These are phyloP conservation scores for Cytospora leucostoma DNA, from an alignment of 2,329 filamentous ascomycete genomes.

Conservation along the genomic window DNA sequence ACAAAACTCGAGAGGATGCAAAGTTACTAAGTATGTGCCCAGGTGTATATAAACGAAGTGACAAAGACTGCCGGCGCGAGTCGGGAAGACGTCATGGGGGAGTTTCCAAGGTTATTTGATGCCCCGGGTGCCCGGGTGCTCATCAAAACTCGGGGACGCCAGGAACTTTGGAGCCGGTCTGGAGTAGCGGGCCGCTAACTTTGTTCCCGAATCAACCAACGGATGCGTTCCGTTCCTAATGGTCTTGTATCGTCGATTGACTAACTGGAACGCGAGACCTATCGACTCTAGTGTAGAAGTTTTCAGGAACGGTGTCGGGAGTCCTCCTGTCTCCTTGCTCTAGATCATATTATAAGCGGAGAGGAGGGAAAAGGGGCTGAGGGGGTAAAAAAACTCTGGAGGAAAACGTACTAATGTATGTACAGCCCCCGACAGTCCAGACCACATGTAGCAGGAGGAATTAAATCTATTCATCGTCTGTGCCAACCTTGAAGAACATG, in stretches of 20 bases:
- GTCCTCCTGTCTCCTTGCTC: not conserved
- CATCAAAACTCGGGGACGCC: not conserved
- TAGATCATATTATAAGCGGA: not conserved
- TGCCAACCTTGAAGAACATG: not conserved
- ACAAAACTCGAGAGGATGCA: not conserved
- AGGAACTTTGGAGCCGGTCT: not conserved
- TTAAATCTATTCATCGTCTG: constrained; percentile 1
- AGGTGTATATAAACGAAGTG: not conserved
- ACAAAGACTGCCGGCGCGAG: not conserved
- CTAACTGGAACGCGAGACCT: not conserved
- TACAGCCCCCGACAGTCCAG: not conserved
- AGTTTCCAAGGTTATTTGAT: not conserved
- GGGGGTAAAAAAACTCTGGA: not conserved
- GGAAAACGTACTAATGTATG: too few species aligned
- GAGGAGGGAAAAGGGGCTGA: not conserved
- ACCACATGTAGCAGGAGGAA: not conserved
- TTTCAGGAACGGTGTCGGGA: not conserved
- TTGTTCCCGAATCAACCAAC: not conserved
- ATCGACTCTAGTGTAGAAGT: not conserved
- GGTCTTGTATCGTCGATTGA: too few species aligned
- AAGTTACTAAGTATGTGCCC: not conserved
- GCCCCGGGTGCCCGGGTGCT: not conserved
- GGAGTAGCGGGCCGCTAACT: not conserved
- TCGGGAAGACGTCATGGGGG: not conserved
- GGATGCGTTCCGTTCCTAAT: not conserved